These are phyloP conservation scores for Piper longum DNA, from an alignment of 164 flowering plant genomes.

Conservation along the genomic window DNA sequence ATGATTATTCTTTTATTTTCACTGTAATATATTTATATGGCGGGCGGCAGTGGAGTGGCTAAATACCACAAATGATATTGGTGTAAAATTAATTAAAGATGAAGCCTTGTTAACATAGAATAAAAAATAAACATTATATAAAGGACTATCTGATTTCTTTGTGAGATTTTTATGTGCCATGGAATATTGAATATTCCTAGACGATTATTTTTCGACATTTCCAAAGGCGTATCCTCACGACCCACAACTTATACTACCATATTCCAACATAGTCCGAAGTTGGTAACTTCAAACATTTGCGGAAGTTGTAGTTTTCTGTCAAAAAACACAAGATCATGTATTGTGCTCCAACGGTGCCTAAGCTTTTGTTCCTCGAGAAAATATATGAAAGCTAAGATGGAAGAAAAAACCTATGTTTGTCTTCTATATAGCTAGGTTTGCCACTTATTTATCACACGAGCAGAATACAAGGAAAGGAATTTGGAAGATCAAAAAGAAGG, in stretches of 20 bases:
- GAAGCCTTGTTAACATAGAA: not conserved
- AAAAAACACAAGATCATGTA: no score
- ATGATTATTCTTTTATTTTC: no score
- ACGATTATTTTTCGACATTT: not conserved
- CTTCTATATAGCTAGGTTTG: no score
- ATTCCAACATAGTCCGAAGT: not conserved
- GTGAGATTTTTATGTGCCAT: not conserved
- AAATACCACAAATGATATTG: not conserved
- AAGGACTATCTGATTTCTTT: not conserved
- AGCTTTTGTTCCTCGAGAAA: no score
- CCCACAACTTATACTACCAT: not conserved
- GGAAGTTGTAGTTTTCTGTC: no score
- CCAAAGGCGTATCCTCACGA: not conserved
- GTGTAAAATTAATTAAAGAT: not conserved
- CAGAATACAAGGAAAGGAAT: not conserved
- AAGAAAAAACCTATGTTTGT: no score
- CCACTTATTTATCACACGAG: not conserved
- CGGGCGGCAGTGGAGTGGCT: not conserved
- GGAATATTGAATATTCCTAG: slow-evolving; percentile 2
- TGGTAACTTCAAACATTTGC: not conserved
- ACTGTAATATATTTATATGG: not conserved
- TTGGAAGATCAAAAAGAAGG: not conserved
- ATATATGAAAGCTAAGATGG: no score
- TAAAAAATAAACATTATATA: no score
- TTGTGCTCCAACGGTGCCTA: no score